Conservation (phyloP, 352 stramenopile genomes). For the Pythium oligandrum region DNA sequence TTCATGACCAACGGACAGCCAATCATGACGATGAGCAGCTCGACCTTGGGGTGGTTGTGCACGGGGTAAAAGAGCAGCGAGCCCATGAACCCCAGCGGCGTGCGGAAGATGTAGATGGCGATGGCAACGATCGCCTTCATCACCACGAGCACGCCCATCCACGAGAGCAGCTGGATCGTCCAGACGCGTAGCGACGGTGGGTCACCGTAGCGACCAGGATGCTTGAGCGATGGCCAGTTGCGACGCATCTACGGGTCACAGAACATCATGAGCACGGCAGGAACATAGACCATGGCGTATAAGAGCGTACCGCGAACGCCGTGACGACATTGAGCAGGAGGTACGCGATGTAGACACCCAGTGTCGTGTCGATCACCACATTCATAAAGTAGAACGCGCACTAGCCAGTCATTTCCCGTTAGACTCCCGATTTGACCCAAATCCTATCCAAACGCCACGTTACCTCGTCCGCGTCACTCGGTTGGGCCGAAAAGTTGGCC, state of each 20-base stretch:
- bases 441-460: too few relatives aligned
- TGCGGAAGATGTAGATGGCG: conserved; percentile 58
- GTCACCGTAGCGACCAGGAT: conserved; percentile 61
- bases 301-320: conserved; percentile 36
- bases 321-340: conserved; percentile 62
- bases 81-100: conserved; percentile 50
- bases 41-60: conserved; percentile 64
- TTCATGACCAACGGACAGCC: conserved; percentile 82
- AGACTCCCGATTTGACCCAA: too few relatives aligned
- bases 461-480: conserved; percentile 60
- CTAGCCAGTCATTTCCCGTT: conserved; percentile 12
- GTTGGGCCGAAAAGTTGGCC: conserved; percentile 45
- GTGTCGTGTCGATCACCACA: conserved; percentile 76
- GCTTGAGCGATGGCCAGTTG: conserved; percentile 55
- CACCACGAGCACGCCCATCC: conserved; percentile 52
- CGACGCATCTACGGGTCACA: conserved; percentile 27
- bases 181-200: conserved; percentile 64
- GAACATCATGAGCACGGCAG: too few relatives aligned
- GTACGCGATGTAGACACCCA: conserved; percentile 81
- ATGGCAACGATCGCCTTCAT: conserved; percentile 70
- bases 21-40: conserved; percentile 83
- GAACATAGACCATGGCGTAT: not conserved
- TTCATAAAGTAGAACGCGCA: conserved; percentile 88
- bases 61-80: conserved; percentile 65
- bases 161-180: conserved; percentile 57